A percentile compares a stretch with the other conserved stretches of the same genome.
These are phyloP conservation scores for Boletus sp. DNA, from an alignment of 768 basidiomycete species.

Conservation along the genomic window DNA sequence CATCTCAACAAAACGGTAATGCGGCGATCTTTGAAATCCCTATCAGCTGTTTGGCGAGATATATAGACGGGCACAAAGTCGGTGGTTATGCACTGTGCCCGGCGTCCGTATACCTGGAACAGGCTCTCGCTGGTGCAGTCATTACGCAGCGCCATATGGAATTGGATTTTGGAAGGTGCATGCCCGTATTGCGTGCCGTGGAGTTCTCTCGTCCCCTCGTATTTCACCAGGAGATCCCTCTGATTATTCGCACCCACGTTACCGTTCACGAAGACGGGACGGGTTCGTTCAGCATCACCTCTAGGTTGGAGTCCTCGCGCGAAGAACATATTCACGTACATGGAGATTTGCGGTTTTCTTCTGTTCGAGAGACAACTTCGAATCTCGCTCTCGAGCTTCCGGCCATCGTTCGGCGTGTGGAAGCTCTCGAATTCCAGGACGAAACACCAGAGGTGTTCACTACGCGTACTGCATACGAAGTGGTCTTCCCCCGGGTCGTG, in stretches of 20 bases:
- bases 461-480: slow-evolving; percentile 57
- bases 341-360: slow-evolving; percentile 45
- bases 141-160: slow-evolving; percentile 36
- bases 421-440: slow-evolving; percentile 28
- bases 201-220: slow-evolving; percentile 57
- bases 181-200: slow-evolving; percentile 41
- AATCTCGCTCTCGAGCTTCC: slow-evolving; percentile 42
- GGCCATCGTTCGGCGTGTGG: slow-evolving; percentile 34
- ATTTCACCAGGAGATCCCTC: slow-evolving; percentile 33
- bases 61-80: slow-evolving; percentile 59
- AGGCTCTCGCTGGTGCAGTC: slow-evolving; percentile 46
- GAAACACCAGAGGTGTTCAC: slow-evolving; percentile 47
- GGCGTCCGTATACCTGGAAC: slow-evolving; percentile 64
- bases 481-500: slow-evolving; percentile 69
- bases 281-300: slow-evolving; percentile 48
- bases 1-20: slow-evolving; percentile 33
- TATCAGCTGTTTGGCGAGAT: slow-evolving; percentile 39
- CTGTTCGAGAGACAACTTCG: slow-evolving; percentile 28
- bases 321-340: slow-evolving; percentile 42
- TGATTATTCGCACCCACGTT: slow-evolving; percentile 41
- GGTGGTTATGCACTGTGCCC: slow-evolving; percentile 57
- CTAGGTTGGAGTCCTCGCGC: slow-evolving; percentile 32
- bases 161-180: slow-evolving; percentile 31
- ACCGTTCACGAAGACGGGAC: slow-evolving; percentile 34
- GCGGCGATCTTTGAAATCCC: slow-evolving; percentile 56